phyloP scores from a whole-genome alignment of 345 rosid species.

The Schrenkiella parvula region DNA sequence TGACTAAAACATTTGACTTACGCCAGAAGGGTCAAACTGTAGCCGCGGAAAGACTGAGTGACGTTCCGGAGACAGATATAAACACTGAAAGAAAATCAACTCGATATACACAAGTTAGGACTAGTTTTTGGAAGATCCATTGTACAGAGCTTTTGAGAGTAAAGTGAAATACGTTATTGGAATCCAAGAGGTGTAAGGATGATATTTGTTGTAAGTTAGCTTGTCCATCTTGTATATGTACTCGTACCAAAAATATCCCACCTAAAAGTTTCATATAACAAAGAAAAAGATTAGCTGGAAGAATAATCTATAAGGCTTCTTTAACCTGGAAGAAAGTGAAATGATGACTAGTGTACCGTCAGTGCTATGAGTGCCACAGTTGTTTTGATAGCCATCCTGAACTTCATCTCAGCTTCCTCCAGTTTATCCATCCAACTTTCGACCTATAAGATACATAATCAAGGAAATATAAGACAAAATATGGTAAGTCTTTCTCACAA shows the following conservation, averaged over 20 bases:
- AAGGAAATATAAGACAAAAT: not conserved
- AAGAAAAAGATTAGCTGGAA: not conserved
- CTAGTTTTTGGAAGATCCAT: not conserved
- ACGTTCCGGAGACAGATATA: conserved; percentile 88
- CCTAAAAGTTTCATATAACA: conserved; percentile 42
- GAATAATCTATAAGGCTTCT: not conserved
- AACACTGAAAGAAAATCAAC: conserved; percentile 50
- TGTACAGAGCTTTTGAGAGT: conserved; percentile 6
- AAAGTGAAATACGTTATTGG: conserved; percentile 80
- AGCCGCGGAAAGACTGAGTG: conserved; percentile 79
- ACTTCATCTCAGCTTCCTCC: conserved; percentile 79
- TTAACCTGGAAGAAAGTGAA: not conserved
- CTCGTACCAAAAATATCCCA: conserved; percentile 84
- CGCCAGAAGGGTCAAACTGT: conserved; percentile 89
- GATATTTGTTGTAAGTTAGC: conserved; percentile 86
- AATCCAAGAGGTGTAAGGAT: conserved; percentile 99
- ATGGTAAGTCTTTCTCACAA: not conserved
- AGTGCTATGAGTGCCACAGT: conserved; percentile 48
- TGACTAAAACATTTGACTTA: conserved; percentile 41
- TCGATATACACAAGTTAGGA: not conserved
- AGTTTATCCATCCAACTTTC: conserved; percentile 98
- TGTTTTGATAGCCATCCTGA: conserved; percentile 61
- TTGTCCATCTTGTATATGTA: conserved; percentile 92
- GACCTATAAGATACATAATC: conserved; percentile 46
- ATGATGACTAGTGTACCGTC: conserved; percentile 44